These are phyloP conservation scores for Ilyonectria robusta DNA, from an alignment of 2,329 filamentous ascomycete species.

Conservation along the genomic window DNA sequence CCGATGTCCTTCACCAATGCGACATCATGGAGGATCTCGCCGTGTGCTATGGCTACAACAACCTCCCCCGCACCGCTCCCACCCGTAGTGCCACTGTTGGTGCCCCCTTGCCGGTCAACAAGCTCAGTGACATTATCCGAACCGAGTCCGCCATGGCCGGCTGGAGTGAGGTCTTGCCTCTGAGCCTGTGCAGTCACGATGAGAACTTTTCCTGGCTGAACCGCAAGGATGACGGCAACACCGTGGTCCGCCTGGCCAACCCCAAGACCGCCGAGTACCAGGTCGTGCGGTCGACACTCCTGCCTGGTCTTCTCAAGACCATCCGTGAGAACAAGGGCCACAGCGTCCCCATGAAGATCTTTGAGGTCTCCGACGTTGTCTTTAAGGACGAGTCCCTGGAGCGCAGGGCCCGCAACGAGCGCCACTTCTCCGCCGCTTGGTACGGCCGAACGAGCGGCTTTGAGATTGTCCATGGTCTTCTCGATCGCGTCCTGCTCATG, in stretches of 20 bases:
- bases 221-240: conserved; percentile 87
- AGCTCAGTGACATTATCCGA: conserved; percentile 92
- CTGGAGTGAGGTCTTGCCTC: conserved; percentile 95
- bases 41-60: conserved; percentile 98
- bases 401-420: conserved; percentile 90
- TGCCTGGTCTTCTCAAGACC: conserved; percentile 93
- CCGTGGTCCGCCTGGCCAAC: conserved; percentile 88
- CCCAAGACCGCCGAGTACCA: conserved; percentile 96
- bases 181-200: conserved; percentile 97
- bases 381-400: conserved; percentile 89
- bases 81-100: conserved; percentile 90
- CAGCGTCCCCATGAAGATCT: conserved; percentile 89
- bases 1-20: conserved; percentile 95
- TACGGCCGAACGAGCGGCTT: conserved; percentile 96
- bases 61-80: conserved; percentile 87
- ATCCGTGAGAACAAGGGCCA: conserved; percentile 94
- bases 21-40: conserved; percentile 99
- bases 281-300: conserved; percentile 87
- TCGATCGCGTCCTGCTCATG: conserved; percentile 95
- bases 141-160: conserved; percentile 92
- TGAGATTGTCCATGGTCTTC: conserved; percentile 92
- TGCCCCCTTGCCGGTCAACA: conserved; percentile 91
- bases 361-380: conserved; percentile 91
- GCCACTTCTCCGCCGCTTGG: conserved; percentile 96
- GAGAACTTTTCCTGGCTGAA: conserved; percentile 98